phyloP scores from a whole-genome alignment of 2,329 filamentous ascomycete species.

The Botrytis porri region DNA sequence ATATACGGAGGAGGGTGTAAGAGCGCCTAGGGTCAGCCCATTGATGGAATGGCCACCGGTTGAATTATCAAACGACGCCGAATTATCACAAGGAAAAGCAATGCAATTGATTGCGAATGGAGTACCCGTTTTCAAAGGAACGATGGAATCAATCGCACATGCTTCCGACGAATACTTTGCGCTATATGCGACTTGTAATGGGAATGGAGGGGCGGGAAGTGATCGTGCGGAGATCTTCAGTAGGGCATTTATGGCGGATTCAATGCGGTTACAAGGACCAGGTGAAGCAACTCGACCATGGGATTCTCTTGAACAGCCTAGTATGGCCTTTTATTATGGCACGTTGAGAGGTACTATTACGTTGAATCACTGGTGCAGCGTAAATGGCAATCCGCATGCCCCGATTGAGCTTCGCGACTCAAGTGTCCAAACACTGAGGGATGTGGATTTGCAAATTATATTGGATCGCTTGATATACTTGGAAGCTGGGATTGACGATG shows the following conservation, averaged over 20 bases:
- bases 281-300: conserved; percentile 47
- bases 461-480: conserved; percentile 59
- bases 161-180: conserved; percentile 52
- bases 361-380: conserved; percentile 64
- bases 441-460: conserved; percentile 56
- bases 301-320: conserved; percentile 73
- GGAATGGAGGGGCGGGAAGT: conserved; percentile 40
- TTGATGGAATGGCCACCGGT: conserved; percentile 57
- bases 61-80: conserved; percentile 48
- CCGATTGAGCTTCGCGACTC: conserved; percentile 57
- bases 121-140: conserved; percentile 55
- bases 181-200: conserved; percentile 52
- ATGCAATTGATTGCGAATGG: conserved; percentile 58
- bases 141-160: conserved; percentile 53
- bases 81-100: conserved; percentile 53
- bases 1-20: conserved; percentile 10
- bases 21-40: conserved; percentile 24
- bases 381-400: conserved; percentile 55
- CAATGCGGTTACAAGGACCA: conserved; percentile 30
- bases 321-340: conserved; percentile 66
- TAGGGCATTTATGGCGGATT: conserved; percentile 24
- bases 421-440: conserved; percentile 53
- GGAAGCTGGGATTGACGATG: conserved; percentile 54
- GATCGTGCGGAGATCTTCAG: conserved; percentile 28
- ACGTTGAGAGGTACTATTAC: conserved; percentile 66